Evolutionary conservation across 2,329 filamentous ascomycete genomes (phyloP).

Genomic region (Pochonia chlamydosporia): DNA sequence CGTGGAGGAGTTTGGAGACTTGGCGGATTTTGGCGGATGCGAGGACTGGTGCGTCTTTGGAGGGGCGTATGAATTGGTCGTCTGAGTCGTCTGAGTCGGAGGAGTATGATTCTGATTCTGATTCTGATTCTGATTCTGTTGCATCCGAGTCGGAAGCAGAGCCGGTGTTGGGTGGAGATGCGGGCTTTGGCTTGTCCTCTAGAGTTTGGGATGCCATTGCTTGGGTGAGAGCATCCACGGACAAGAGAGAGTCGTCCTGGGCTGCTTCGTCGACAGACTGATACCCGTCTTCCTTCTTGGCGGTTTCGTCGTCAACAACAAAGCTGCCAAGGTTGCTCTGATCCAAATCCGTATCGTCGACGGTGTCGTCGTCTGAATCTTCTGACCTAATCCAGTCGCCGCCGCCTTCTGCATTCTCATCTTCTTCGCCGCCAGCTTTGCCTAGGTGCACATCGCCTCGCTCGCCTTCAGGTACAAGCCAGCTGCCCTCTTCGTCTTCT

Average conservation of each 20-base stretch:
- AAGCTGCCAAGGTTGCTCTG: constrained; percentile 51
- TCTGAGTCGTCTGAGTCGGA: constrained; percentile 22
- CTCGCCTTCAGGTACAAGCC: constrained; percentile 69
- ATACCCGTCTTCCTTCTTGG: constrained; percentile 25
- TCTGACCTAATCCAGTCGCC: constrained; percentile 72
- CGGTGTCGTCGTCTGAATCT: constrained; percentile 56
- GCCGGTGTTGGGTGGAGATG: constrained; percentile 15
- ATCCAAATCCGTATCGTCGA: constrained; percentile 46
- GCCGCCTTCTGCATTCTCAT: constrained; percentile 82
- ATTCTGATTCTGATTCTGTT: constrained; percentile 35
- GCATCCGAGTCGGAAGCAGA: constrained; percentile 28
- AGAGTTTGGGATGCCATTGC: constrained; percentile 31
- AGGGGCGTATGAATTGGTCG: constrained; percentile 23
- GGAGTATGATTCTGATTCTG: constrained; percentile 33
- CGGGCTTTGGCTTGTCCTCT: constrained; percentile 15
- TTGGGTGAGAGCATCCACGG: constrained; percentile 29
- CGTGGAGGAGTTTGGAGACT: constrained; percentile 71
- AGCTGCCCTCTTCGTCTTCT: constrained; percentile 68
- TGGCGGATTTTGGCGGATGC: constrained; percentile 90
- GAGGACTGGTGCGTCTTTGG: constrained; percentile 35
- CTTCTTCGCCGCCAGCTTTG: constrained; percentile 76
- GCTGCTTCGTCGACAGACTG: constrained; percentile 17
- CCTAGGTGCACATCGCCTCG: constrained; percentile 57
- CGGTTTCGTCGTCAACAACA: constrained; percentile 44
- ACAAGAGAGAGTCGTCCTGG: constrained; percentile 28